Base-by-base conservation (phyloP, 1,284 basidiomycete genomes). In the Naganishia liquefaciens region DNA sequence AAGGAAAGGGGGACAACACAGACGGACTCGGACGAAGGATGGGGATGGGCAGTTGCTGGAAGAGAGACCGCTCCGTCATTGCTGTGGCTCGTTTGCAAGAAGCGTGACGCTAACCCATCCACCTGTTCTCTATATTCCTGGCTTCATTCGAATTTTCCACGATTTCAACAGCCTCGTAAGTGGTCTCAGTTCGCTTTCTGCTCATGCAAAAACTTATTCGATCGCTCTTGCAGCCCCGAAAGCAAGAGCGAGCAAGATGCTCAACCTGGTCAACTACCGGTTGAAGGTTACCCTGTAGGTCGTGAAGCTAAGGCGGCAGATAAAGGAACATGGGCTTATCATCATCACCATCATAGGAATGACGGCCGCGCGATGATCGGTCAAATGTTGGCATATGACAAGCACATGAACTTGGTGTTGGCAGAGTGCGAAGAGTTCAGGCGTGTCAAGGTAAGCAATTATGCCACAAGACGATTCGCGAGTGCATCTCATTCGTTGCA, bases 311-410 rank as follows among this genome's bases (percentile, higher is more conserved):
- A 21, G 43, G 3, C 23, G 15, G 4, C 25, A 42, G 21, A 9
- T 5, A 7, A 39, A 37, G 51, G 30, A 49, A 27, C 6, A 21
- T 39, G n/a, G 33, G 7, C 13, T 28, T 1, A 53, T n/a, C 28
- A 37, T 21, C 10, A 49, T 11, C 4, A 13, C 21, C 40, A 1
- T 7, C 46, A 13, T 66, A 78, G 77, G 60, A 98, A 96, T 86
- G 96, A 99, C 81, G 93, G 93, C 66, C 90, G 96, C 76, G 86
- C 91, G 65, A 84, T 99, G 72, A 92, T 91, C 50, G 96, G 96
- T 53, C 96, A 98, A 81, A 95, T 99, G 89, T 88, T 99, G 75
- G 96, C 96, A 57, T 99, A 98, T 77, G 96, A 99, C 83, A 89
- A 91, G 75, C 96, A 99, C 82, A 99, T 99, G 95, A 99, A 99